Base-by-base conservation (phyloP, 1,284 basidiomycete species). In the Melampsora larici-populina region DNA sequence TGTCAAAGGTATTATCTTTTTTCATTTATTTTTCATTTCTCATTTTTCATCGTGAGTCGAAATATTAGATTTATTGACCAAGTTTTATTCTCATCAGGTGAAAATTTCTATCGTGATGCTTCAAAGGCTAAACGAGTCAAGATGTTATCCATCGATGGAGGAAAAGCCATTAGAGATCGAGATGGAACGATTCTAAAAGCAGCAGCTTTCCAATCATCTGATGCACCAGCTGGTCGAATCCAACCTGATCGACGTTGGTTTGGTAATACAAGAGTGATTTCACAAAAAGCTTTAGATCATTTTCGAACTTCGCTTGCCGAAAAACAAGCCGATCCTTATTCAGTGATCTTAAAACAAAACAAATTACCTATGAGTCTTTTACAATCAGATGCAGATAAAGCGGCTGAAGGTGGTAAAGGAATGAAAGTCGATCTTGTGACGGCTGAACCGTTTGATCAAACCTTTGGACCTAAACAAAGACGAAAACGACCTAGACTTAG, bases 211-310 rank as follows among this genome's bases (percentile, higher is more conserved):
- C 94, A 97, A 86, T 93, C 95, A 85, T 90, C 90, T 80, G 93
- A 96, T 84, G 90, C 91, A 5, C 89, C 89, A 77, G 91, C 92
- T 0, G 94, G 94, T 24, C 86, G 94, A 78, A 92, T 97, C 43
- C 92, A 94, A 85, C 92, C 94, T 79, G 95, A 97, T 87, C 87
- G 93, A 79, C 86, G 94, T 81, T 97, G 94, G 94, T 97, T 97
- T 82, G 94, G 95, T 66, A 99, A 99, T 86, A 99, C 97, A 15
- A 88, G 97, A 82, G 96, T 98, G 71, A 98, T 99, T 83, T 94
- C 92, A n/a, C 94, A 97, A 83, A 91, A 89, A 55, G 94, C 94
- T 8, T 85, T 97, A 82, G 94, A 97, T 82, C 94, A 96, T 84
- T 97, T 97, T 86, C 87, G 94, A 70, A 93, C 92, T 17, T 93